Base-by-base conservation (phyloP, 2,329 filamentous ascomycete species). In the Alternaria arborescens region DNA sequence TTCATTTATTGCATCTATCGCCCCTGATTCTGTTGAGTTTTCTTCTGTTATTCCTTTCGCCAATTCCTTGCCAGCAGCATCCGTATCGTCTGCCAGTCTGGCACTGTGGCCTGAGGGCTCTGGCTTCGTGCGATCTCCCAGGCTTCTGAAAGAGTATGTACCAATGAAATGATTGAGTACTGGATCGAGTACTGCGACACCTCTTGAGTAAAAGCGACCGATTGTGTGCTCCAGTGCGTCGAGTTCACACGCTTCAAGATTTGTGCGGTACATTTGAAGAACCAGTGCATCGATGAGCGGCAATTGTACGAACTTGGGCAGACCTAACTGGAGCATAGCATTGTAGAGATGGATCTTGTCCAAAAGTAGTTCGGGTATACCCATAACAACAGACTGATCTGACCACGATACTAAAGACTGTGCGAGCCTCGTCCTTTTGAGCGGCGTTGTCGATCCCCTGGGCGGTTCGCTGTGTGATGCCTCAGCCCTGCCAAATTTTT, bases 321-420 rank as follows among this genome's bases (percentile, higher is more conserved):
- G 44, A 5, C 60, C 67, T 1, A 72, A 55, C 20, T 72, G 70
- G 3, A 70, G 56, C 62, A 65, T 67, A 10, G 59, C 60, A 43
- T 68, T 69, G 53, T 72, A 72, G 2, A 71, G 56, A 26, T 72
- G 64, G 1, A 71, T 71, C 32, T 65, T 71, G 1, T 60, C 58
- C 3, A 58, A 34, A 8, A 70, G 61, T 16, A 11, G 34, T 1
- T 32, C n/a, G 4, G 69, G 69, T 36, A 66, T 55, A 0, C 8
- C 7, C 4, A 65, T 56, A 7, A n/a, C 16, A 8, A 66, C 22
- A 6, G 52, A 55, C n/a, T 24, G 16, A 18, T n/a, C 22, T n/a
- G 36, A 24, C 5, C 22, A 20, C 14, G 34, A 38, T 30, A 24
- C 18, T 30, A 52, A 32, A 8, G 32, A 3, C 6, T 3, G 22